Conservation (phyloP, 2,329 filamentous ascomycete species). For the Cytospora piceicola region DNA sequence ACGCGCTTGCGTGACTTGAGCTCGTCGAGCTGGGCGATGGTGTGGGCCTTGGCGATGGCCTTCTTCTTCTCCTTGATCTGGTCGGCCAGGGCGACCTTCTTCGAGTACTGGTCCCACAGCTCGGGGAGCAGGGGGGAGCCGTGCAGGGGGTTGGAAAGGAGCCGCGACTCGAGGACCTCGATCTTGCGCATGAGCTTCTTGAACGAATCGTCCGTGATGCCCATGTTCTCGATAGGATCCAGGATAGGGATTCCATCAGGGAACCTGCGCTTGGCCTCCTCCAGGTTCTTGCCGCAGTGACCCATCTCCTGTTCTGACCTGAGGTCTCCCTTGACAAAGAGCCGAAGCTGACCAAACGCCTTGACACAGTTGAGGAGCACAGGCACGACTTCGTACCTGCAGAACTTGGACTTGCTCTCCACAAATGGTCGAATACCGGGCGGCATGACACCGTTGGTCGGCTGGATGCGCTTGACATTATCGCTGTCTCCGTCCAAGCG, state of each 20-base stretch:
- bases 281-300: constrained; percentile 70
- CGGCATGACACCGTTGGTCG: constrained; percentile 67
- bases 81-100: constrained; percentile 74
- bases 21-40: constrained; percentile 91
- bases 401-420: constrained; percentile 59
- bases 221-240: constrained; percentile 96
- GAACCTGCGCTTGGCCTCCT: constrained; percentile 84
- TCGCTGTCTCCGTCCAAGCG: constrained; percentile 56
- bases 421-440: constrained; percentile 60
- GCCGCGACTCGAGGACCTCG: constrained; percentile 88
- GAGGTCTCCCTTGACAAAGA: constrained; percentile 81
- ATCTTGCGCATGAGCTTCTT: constrained; percentile 95
- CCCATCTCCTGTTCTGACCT: constrained; percentile 67
- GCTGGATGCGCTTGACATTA: constrained; percentile 51
- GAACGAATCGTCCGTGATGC: constrained; percentile 88
- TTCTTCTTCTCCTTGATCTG: constrained; percentile 90
- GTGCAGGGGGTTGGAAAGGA: constrained; percentile 88
- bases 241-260: constrained; percentile 88
- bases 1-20: constrained; percentile 96
- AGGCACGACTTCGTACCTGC: constrained; percentile 80
- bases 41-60: constrained; percentile 81
- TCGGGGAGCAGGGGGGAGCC: constrained; percentile 82
- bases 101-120: constrained; percentile 84
- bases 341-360: constrained; percentile 78
- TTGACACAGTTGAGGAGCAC: constrained; percentile 86